Evolutionary conservation across 768 basidiomycete species (phyloP), one percentile per base, ranked within the genome.

Genomic region (Cystobasidium tubakii): DNA sequence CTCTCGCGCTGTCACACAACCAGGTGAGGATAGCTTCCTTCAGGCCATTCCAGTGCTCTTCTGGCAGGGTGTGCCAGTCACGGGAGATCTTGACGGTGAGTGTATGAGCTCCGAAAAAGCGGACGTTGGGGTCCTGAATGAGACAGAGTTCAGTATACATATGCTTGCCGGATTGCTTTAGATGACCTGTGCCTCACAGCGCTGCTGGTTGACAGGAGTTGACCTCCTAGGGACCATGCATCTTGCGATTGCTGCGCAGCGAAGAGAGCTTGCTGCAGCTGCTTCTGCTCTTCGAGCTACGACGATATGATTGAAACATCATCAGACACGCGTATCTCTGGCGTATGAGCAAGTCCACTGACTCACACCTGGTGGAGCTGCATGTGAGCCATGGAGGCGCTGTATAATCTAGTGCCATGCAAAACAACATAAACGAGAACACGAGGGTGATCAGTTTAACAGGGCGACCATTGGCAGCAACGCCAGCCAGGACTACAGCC

Each of bases 41-140:
- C 17, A 75, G 36, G 1, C 19, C 6, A 6, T 10, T 31, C 57
- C 43, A 43, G n/a, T 75, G 66, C 33, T 69, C 66, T 34, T 62
- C 34, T 7, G 50, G 19, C 25, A 75, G 25, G 9, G 71, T 43
- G 27, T 60, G 25, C 53, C 66, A 72, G 60, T 75, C 74, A 25
- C 74, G n/a, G 2, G 60, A 29, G 57, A 75, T 42, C 60, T 75
- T 75, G 54, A 72, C 60, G 15, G 71, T 57, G 19, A 75, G 21
- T 2, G 74, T 75, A 34, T 71, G 55, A 4, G 74, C 74, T 1
- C 71, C 74, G 31, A 75, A 75, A 60, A 75, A 75, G 6, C 74
- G 71, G 4, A 75, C 34, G 34, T 75, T 36, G 39, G 57, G 17
- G 39, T 75, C 69, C 66, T 43, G 19, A 34, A 23, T 50, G 33